Conservation (phyloP, 2,329 filamentous ascomycete species). For the Fusarium beomiforme region DNA sequence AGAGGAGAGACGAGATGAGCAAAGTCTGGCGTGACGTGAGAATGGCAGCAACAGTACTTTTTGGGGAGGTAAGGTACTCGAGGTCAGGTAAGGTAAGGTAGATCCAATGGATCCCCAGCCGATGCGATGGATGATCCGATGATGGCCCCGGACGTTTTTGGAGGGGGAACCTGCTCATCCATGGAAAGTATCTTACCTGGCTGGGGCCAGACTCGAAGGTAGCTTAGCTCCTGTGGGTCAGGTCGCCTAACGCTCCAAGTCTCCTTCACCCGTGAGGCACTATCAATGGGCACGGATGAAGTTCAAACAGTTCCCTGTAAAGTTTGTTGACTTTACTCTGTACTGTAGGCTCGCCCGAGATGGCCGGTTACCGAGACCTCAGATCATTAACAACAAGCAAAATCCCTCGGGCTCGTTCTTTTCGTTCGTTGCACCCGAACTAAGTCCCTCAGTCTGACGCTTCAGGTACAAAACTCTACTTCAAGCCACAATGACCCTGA, state of each 20-base stretch:
- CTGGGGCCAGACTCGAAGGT: background rate
- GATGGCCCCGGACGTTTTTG: slow-evolving; percentile 24
- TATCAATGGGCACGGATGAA: slow-evolving; percentile 23
- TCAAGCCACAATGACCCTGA: slow-evolving; percentile 31
- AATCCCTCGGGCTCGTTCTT: background rate
- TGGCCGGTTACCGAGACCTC: background rate
- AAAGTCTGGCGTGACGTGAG: slow-evolving; percentile 23
- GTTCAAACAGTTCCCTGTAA: slow-evolving; percentile 23
- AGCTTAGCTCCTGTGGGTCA: slow-evolving; percentile 34
- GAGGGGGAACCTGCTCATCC: slow-evolving; percentile 29
- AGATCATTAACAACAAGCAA: background rate
- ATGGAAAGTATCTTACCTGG: slow-evolving; percentile 9
- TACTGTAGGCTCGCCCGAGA: background rate
- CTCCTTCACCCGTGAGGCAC: background rate
- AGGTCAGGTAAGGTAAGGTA: background rate
- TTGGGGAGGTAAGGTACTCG: background rate
- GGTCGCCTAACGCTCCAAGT: background rate
- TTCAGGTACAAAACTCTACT: slow-evolving; percentile 35
- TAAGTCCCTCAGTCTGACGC: background rate
- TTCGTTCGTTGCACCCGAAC: background rate
- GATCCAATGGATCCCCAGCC: slow-evolving; percentile 8
- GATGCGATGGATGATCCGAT: slow-evolving; percentile 43
- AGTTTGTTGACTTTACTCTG: slow-evolving; percentile 7
- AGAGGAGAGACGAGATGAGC: background rate
- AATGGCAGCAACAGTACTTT: slow-evolving; percentile 2